Evolutionary conservation across 306 rosid species (phyloP), one percentile per base, ranked within the genome.

Genomic region (Hippophae gyantsensis): DNA sequence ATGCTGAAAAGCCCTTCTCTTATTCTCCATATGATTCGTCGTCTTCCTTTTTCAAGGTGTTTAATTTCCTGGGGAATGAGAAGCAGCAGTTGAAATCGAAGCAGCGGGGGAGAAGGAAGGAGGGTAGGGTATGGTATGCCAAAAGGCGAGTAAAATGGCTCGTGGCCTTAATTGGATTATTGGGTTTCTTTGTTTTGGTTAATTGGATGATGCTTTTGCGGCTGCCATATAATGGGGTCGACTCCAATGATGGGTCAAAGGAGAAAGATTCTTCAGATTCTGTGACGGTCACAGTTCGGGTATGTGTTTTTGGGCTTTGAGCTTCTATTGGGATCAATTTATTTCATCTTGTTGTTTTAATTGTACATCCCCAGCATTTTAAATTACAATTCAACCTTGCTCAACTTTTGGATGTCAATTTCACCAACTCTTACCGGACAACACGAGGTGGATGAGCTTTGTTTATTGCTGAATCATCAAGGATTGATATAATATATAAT

Each of bases 131-230:
- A 9, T 87, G 95, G 93, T 80, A 58, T 58, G 78, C 74, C 23
- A 75, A 76, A 67, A 87, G 71, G 75, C 83, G 83, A 60, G 51
- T 73, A 52, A 87, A 83, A 73, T 64, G 85, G 63, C 11, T 84
- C 63, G 57, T 81, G 50, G 71, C 68, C 63, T 66, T 82, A 67
- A 64, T 84, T 57, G 78, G 73, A 50, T 55, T 88, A 69, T 72
- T 83, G 23, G 77, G 73, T 68, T 50, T 67, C n/a, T 73, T 80
- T 61, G 76, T 85, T 73, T 54, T 84, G 53, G 78, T 85, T 13
- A 78, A 92, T 72, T 88, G 84, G 87, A 3, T 84, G 9, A 80
- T 92, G 96, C 79, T 92, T 69, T 40, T 52, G 9, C 74, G 85
- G 56, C 68, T 92, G 0, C 99, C 81, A 63, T 61, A 79, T 66